These are phyloP conservation scores for Leccinum solheimii DNA, from an alignment of 1,284 basidiomycete genomes.

Conservation along the genomic window DNA sequence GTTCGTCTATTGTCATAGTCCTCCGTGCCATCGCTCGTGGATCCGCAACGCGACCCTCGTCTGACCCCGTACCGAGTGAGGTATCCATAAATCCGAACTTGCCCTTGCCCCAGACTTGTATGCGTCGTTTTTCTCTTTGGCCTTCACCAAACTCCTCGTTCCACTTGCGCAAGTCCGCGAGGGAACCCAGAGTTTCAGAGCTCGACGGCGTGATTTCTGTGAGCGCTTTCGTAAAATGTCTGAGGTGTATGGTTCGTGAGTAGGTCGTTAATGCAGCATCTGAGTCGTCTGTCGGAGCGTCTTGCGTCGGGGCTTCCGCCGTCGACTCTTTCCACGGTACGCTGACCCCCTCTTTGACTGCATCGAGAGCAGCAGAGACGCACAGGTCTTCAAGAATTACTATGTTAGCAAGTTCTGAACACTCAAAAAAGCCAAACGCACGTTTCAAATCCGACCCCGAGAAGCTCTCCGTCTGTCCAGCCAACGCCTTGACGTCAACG, in stretches of 20 bases:
- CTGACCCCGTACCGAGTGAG: conserved; percentile 31
- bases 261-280: conserved; percentile 8
- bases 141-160: conserved; percentile 91
- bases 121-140: conserved; percentile 55
- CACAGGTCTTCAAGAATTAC: conserved; percentile 65
- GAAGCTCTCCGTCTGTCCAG: conserved; percentile 79
- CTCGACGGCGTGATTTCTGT: conserved; percentile 86
- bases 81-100: conserved; percentile 68
- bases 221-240: conserved; percentile 80
- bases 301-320: conserved; percentile 15
- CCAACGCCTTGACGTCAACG: conserved; percentile 64
- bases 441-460: conserved; percentile 94
- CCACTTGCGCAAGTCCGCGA: conserved; percentile 85
- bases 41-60: conserved; percentile 46
- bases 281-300: conserved; percentile 4
- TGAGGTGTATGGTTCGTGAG: conserved; percentile 50
- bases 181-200: conserved; percentile 76
- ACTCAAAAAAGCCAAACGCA: conserved; percentile 42
- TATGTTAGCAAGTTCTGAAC: conserved; percentile 15
- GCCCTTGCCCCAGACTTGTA: conserved; percentile 73
- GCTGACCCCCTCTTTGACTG: conserved; percentile 79
- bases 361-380: conserved; percentile 84
- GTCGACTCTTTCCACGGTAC: conserved; percentile 68
- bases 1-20: conserved; percentile 28
- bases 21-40: conserved; percentile 20